Percentiles rank a stretch among this genome's conserved stretches.
Evolutionary conservation across 192 early-diverging fungal genomes (phyloP).

Genomic region (Hyaloraphidium curvatum): DNA sequence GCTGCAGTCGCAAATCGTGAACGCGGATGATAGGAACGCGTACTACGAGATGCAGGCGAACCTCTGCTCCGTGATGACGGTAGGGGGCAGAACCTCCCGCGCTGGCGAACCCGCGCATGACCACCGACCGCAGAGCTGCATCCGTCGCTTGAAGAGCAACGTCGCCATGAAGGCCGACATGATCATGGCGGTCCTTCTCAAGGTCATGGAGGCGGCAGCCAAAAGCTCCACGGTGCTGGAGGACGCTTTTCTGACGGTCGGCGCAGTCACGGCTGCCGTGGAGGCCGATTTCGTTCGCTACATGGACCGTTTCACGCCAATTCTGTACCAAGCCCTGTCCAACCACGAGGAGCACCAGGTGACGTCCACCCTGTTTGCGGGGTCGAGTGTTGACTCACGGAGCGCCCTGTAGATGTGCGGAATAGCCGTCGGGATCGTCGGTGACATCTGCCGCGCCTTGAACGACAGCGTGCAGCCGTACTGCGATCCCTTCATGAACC

Average conservation of each 20-base stretch:
- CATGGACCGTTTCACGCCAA: conserved; percentile 66
- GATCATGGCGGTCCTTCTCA: conserved; percentile 73
- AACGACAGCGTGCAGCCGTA: conserved; percentile 54
- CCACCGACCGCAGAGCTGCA: conserved; percentile 29
- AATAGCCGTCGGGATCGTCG: conserved; percentile 90
- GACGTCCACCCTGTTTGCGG: neutral
- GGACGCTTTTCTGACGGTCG: conserved; percentile 81
- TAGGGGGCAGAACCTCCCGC: no score
- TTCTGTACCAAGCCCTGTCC: conserved; percentile 58
- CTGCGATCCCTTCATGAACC: conserved; percentile 69
- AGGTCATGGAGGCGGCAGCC: conserved; percentile 45
- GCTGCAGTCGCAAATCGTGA: conserved; percentile 47
- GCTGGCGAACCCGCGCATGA: no score
- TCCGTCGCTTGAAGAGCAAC: conserved; percentile 56
- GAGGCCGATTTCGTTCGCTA: conserved; percentile 77
- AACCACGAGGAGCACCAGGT: conserved; percentile 69
- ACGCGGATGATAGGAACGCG: conserved; percentile 57
- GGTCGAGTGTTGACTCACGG: neutral
- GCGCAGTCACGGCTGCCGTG: conserved; percentile 63
- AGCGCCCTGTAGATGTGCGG: conserved; percentile 50
- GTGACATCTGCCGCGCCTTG: conserved; percentile 84
- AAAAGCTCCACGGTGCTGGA: conserved; percentile 74
- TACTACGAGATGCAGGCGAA: conserved; percentile 82
- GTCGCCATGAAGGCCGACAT: conserved; percentile 61
- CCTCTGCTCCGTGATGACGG: conserved; percentile 74